These are phyloP conservation scores for Claviceps quebecensis DNA, from an alignment of 2,329 filamentous ascomycete genomes.

Conservation along the genomic window DNA sequence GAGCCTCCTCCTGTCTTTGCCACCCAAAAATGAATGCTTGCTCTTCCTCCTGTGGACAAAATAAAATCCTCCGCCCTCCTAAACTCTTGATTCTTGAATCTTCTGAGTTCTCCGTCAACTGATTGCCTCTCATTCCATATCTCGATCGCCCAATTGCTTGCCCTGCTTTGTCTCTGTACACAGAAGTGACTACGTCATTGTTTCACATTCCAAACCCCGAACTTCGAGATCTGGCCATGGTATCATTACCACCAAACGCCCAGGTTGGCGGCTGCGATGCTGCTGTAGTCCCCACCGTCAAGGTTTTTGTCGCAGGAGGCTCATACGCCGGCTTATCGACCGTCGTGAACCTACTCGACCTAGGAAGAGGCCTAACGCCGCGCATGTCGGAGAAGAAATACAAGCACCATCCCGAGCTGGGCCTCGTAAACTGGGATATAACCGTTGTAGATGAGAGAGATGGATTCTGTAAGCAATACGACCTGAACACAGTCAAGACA, in stretches of 20 bases:
- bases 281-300: slow-evolving; percentile 23
- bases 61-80: too few relatives aligned
- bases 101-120: too few relatives aligned
- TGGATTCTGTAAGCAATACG: slow-evolving; percentile 52
- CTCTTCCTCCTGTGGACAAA: too few relatives aligned
- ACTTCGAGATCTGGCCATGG: slow-evolving; percentile 11
- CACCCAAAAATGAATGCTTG: too few relatives aligned
- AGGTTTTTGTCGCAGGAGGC: slow-evolving; percentile 54
- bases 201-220: background rate
- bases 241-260: slow-evolving; percentile 14
- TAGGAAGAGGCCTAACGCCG: slow-evolving; percentile 41
- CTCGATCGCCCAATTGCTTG: too few relatives aligned
- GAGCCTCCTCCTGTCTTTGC: too few relatives aligned
- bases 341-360: slow-evolving; percentile 52
- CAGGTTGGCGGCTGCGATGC: background rate
- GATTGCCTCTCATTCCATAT: too few relatives aligned
- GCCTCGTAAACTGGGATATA: slow-evolving; percentile 47
- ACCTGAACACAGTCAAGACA: background rate
- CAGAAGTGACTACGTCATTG: too few relatives aligned
- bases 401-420: slow-evolving; percentile 25
- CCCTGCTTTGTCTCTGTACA: too few relatives aligned
- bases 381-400: slow-evolving; percentile 27
- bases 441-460: slow-evolving; percentile 69
- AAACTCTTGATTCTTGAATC: too few relatives aligned
- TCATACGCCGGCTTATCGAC: slow-evolving; percentile 59